These are phyloP conservation scores for Trichoderma citrinoviride DNA, from an alignment of 2,329 filamentous ascomycete genomes.

Conservation along the genomic window DNA sequence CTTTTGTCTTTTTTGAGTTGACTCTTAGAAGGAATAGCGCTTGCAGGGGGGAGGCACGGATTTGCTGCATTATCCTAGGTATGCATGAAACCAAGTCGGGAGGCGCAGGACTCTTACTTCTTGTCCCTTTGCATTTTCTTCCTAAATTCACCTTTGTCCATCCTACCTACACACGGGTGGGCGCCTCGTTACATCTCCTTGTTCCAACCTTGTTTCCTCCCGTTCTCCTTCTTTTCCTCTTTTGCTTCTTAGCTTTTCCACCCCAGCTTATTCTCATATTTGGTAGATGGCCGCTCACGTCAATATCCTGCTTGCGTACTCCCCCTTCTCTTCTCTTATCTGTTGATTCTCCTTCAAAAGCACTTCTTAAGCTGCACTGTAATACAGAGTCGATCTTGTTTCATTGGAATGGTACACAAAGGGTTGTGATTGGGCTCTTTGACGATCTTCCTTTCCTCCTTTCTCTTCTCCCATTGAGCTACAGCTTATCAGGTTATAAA, in stretches of 20 bases:
- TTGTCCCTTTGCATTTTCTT: background rate
- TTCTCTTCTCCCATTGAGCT: conserved; percentile 34
- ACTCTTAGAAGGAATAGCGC: background rate
- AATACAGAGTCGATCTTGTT: conserved; percentile 11
- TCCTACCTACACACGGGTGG: conserved; percentile 11
- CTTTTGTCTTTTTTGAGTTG: background rate
- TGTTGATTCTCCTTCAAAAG: conserved; percentile 22
- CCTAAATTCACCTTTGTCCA: background rate
- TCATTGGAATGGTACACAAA: background rate
- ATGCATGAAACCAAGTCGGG: conserved; percentile 5
- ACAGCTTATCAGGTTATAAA: conserved; percentile 29
- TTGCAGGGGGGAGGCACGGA: background rate
- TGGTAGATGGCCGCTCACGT: conserved; percentile 10
- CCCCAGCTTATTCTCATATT: conserved; percentile 15
- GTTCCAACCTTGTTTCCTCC: background rate
- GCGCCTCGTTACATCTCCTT: conserved; percentile 6
- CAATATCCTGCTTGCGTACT: conserved; percentile 22
- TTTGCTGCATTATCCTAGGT: background rate
- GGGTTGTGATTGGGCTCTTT: background rate
- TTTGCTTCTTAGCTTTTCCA: conserved; percentile 12
- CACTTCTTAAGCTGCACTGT: conserved; percentile 7
- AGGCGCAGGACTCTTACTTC: conserved; percentile 6
- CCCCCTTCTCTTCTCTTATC: conserved; percentile 24
- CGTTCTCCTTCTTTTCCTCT: background rate
- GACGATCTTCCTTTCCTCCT: conserved; percentile 32